Base-by-base conservation (phyloP, 116 monocot genomes). In the Posidonia oceanica region DNA sequence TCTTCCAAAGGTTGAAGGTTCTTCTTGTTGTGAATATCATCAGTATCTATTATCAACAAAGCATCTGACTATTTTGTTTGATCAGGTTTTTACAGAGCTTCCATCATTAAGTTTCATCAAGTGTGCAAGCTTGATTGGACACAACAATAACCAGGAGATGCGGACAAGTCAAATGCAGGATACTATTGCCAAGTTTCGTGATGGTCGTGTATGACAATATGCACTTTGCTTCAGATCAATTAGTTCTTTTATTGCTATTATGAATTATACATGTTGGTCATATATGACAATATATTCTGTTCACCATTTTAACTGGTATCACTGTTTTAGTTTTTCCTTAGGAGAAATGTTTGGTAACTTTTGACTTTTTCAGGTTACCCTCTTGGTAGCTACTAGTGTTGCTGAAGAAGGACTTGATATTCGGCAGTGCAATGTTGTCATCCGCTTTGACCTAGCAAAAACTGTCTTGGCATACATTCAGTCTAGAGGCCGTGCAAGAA, bases 391-490 rank as follows among this genome's bases (percentile, higher is more conserved):
- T 21, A 96, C 96, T 14, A 96, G 96, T 87, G 96, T 96, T 76
- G 96, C 96, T 69, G 96, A 96, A 81, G 96, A 96, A 85, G 96
- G 96, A 16, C 96, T 96, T 82, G 91, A 96, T 81, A 96, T 96
- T 62, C 80, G 96, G 55, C 96, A 96, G 55, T 96, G 96, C 81
- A 96, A 96, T 83, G 96, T 91, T 66, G 96, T 96, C 58, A 96
- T 96, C 59, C 88, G 96, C 52, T 96, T 96, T 82, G 96, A 96
- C 79, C 83, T 96, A 71, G 96, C 96, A 17, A 96, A 96, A 83
- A 96, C 96, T 73, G 92, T 96, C 63, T 84, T 96, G 77, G 96
- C 96, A 39, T 96, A 96, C 78, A 96, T 96, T 73, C 96, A 96
- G 79, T 96, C 96, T 39, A 85, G 96, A 87, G 96, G 96, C 54